phyloP scores from a whole-genome alignment of 805 yeast genomes.

The Priceomyces carsonii region DNA sequence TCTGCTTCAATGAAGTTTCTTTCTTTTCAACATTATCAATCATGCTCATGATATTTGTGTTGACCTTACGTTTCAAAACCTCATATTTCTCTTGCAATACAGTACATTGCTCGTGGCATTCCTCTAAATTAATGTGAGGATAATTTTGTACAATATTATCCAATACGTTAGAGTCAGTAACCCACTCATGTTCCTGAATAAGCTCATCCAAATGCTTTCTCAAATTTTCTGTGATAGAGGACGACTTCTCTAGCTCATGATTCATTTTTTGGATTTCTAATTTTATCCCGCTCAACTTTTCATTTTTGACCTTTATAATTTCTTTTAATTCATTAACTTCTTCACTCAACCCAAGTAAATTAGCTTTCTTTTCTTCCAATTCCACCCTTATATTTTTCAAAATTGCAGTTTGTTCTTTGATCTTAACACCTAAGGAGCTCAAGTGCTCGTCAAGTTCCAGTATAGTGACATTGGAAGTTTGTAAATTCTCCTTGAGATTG shows the following conservation, averaged over 20 bases:
- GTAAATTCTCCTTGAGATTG: constrained; percentile 42
- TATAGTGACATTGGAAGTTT: constrained; percentile 32
- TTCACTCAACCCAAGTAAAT: constrained; percentile 68
- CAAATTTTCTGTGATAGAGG: constrained; percentile 35
- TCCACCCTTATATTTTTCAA: constrained; percentile 23
- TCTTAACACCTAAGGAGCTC: constrained; percentile 20
- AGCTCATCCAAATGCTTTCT: constrained; percentile 45
- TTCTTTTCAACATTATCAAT: constrained; percentile 90
- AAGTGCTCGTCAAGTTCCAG: constrained; percentile 22
- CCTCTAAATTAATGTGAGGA: constrained; percentile 62
- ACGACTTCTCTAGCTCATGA: constrained; percentile 55
- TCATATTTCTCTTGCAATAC: constrained; percentile 60
- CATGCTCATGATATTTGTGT: constrained; percentile 84
- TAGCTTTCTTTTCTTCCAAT: constrained; percentile 57
- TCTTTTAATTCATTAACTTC: constrained; percentile 65
- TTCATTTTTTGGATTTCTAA: constrained; percentile 53
- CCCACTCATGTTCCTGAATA: constrained; percentile 68
- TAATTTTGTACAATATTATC: constrained; percentile 58
- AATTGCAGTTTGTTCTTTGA: constrained; percentile 21
- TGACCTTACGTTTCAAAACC: constrained; percentile 78
- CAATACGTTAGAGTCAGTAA: constrained; percentile 61
- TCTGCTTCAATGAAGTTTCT: constrained; percentile 69
- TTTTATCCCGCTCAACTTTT: constrained; percentile 47
- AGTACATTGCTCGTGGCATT: constrained; percentile 57
- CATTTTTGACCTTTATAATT: constrained; percentile 45